These are phyloP conservation scores for Laetiporus sulphureus DNA, from an alignment of 1,284 basidiomycete species.

Conservation along the genomic window DNA sequence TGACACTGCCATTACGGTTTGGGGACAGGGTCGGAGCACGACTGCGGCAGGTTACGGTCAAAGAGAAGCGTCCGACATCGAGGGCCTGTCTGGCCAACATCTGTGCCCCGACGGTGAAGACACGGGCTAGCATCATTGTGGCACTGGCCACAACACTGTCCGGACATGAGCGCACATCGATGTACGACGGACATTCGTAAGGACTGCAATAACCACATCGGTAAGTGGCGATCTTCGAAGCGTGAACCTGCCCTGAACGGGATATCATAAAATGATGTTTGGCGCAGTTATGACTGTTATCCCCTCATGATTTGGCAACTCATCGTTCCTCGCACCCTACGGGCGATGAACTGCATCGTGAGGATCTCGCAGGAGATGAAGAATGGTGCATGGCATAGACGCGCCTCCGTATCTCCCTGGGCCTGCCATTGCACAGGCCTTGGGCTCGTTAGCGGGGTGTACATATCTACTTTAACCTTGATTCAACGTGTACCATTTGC, in stretches of 20 bases:
- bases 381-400: constrained; percentile 78
- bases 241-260: constrained; percentile 24
- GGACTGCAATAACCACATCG: constrained; percentile 14
- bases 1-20: no score
- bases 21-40: no score
- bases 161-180: no score
- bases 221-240: constrained; percentile 15
- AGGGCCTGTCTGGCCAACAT: no score
- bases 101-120: no score
- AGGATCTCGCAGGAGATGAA: constrained; percentile 87
- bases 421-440: constrained; percentile 42
- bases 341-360: constrained; percentile 51
- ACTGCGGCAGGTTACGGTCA: no score
- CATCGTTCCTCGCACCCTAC: constrained; percentile 41
- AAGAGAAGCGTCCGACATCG: no score
- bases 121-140: no score
- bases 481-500: no score
- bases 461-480: no score
- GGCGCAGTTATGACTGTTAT: constrained; percentile 20
- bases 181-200: no score
- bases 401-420: constrained; percentile 81
- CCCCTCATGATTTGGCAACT: constrained; percentile 58
- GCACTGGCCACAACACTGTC: no score
- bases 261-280: constrained; percentile 14
- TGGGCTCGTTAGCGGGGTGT: constrained; percentile 83